Evolutionary conservation across 306 rosid species (phyloP).

Genomic region (Ceratonia siliqua): DNA sequence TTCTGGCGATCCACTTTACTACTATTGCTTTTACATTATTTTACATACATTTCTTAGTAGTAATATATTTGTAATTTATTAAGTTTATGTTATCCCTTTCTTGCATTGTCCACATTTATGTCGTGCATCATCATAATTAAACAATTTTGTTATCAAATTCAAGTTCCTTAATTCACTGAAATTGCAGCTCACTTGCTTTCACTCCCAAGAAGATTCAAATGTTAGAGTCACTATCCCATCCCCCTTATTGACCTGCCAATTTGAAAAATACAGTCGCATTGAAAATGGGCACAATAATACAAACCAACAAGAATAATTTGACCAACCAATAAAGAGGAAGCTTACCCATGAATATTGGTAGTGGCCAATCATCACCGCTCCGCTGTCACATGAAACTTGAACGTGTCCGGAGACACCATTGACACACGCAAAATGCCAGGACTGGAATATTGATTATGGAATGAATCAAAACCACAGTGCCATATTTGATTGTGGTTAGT

Average conservation of each 20-base stretch:
- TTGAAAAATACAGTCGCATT: not conserved
- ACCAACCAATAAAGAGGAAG: not conserved
- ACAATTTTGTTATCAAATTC: not conserved
- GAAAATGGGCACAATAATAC: not conserved
- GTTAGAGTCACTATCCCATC: not conserved
- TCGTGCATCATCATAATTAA: not conserved
- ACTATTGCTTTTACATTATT: not conserved
- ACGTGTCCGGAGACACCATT: not conserved
- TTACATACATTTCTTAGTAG: not conserved
- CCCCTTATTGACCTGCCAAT: slow-evolving; percentile 23
- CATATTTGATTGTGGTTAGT: no score
- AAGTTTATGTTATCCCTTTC: not conserved
- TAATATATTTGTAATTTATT: not conserved
- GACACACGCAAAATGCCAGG: not conserved
- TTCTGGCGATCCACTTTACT: not conserved
- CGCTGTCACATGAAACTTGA: not conserved
- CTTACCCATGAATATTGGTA: not conserved
- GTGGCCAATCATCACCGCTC: not conserved
- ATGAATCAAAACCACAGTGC: not conserved
- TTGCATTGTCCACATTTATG: not conserved
- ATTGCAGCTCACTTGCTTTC: not conserved
- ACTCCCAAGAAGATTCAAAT: not conserved
- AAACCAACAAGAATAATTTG: not conserved
- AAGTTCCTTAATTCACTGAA: not conserved
- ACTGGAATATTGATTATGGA: not conserved